Evolutionary conservation across 805 yeast genomes (phyloP).

Genomic region (Kuraishia piskuri): DNA sequence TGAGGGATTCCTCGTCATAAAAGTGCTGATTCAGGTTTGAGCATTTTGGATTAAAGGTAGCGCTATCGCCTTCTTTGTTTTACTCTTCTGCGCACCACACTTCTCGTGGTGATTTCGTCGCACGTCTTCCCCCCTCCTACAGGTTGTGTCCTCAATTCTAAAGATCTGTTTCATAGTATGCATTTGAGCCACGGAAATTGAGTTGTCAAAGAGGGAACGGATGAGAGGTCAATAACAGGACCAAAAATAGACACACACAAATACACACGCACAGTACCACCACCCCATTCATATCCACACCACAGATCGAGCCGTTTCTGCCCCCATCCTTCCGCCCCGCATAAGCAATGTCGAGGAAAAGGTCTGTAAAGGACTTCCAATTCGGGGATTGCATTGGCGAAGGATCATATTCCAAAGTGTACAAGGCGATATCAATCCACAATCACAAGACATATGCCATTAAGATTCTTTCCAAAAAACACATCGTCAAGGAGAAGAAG

Average conservation of each 20-base stretch:
- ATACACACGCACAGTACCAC: too few species aligned
- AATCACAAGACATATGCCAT: constrained; percentile 78
- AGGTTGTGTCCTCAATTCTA: not conserved
- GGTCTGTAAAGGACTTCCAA: constrained; percentile 75
- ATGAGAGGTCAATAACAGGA: not conserved
- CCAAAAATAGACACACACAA: not conserved
- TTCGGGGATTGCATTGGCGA: constrained; percentile 88
- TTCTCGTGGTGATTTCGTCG: too few species aligned
- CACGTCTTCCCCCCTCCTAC: too few species aligned
- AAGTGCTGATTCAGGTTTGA: too few species aligned
- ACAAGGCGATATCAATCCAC: constrained; percentile 71
- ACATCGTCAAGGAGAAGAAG: constrained; percentile 89
- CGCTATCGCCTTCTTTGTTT: too few species aligned
- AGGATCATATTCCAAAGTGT: constrained; percentile 93
- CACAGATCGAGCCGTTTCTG: not conserved
- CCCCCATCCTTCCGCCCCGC: not conserved
- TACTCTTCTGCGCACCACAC: too few species aligned
- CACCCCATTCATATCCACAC: not conserved
- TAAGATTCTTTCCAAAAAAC: constrained; percentile 84
- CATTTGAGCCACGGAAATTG: not conserved
- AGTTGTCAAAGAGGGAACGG: not conserved
- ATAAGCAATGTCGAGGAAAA: constrained; percentile 26
- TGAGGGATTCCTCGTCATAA: too few species aligned
- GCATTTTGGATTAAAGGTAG: too few species aligned
- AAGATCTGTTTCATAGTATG: not conserved